These are phyloP conservation scores for Kwoniella newhampshirensis DNA, from an alignment of 768 basidiomycete species.

Conservation along the genomic window DNA sequence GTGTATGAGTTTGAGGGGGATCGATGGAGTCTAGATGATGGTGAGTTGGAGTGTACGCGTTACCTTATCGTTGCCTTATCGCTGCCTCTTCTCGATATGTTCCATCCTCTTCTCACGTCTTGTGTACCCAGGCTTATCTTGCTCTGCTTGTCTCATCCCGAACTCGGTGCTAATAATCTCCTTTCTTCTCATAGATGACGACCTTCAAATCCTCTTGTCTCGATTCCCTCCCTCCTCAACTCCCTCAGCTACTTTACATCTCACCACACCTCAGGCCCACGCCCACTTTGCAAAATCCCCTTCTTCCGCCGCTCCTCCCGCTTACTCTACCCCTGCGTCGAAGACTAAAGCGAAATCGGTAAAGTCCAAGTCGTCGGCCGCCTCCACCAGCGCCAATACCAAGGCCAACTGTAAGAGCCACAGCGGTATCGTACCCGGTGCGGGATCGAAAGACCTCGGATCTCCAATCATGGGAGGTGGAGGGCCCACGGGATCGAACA, in stretches of 20 bases:
- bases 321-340: conserved; percentile 56
- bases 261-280: conserved; percentile 34
- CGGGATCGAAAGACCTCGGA: background rate
- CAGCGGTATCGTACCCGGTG: background rate
- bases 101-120: too few relatives aligned
- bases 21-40: conserved; percentile 87
- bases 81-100: too few relatives aligned
- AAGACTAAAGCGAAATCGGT: conserved; percentile 32
- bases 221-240: conserved; percentile 57
- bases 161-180: background rate
- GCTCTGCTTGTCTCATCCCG: background rate
- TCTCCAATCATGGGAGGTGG: background rate
- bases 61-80: background rate
- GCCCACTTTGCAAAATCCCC: conserved; percentile 56
- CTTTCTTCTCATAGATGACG: conserved; percentile 61
- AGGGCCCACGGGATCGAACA: conserved; percentile 9
- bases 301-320: conserved; percentile 65
- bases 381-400: conserved; percentile 25
- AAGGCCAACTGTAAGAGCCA: background rate
- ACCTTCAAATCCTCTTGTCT: conserved; percentile 84
- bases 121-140: too few relatives aligned
- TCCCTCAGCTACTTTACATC: conserved; percentile 52
- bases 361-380: conserved; percentile 44
- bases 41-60: conserved; percentile 55
- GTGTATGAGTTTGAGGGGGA: conserved; percentile 80